Conservation (phyloP, 2,329 filamentous ascomycete genomes). For the Xylariaceae sp. region DNA sequence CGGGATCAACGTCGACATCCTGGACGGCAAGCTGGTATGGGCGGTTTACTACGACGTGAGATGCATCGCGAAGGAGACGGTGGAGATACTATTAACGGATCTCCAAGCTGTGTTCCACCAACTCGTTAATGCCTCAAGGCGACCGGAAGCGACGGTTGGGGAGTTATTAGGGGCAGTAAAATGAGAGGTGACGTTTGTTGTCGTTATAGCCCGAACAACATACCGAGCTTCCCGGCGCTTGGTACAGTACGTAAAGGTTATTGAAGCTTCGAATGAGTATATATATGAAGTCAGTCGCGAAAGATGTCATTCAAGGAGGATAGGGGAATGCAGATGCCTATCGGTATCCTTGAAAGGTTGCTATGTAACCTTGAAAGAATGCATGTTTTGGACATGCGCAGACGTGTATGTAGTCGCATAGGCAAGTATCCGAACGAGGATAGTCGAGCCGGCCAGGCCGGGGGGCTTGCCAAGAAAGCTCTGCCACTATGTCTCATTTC, state of each 20-base stretch:
- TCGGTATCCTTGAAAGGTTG: background rate
- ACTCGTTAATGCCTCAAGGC: background rate
- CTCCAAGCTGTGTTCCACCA: background rate
- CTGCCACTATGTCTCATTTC: slow-evolving; percentile 17
- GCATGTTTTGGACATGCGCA: slow-evolving; percentile 7
- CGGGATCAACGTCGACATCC: slow-evolving; percentile 3
- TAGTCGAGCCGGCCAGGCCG: slow-evolving; percentile 18
- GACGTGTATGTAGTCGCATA: too few relatives aligned
- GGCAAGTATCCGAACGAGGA: slow-evolving; percentile 20
- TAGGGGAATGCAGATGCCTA: too few relatives aligned
- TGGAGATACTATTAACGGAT: background rate
- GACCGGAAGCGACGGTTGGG: background rate
- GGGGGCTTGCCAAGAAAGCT: slow-evolving; percentile 16
- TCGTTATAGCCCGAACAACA: background rate
- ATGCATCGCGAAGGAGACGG: background rate
- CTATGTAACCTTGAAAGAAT: background rate
- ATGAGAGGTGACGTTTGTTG: background rate
- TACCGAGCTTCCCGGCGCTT: too few relatives aligned
- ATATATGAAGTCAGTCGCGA: too few relatives aligned
- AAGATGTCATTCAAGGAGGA: too few relatives aligned
- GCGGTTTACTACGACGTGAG: slow-evolving; percentile 2
- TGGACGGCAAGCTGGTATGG: slow-evolving; percentile 1
- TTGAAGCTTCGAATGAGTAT: too few relatives aligned
- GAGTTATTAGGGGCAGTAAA: background rate
- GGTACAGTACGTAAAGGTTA: too few relatives aligned